phyloP scores from a whole-genome alignment of 495 filamentous ascomycete genomes.

The Trichoderma parareesei region DNA sequence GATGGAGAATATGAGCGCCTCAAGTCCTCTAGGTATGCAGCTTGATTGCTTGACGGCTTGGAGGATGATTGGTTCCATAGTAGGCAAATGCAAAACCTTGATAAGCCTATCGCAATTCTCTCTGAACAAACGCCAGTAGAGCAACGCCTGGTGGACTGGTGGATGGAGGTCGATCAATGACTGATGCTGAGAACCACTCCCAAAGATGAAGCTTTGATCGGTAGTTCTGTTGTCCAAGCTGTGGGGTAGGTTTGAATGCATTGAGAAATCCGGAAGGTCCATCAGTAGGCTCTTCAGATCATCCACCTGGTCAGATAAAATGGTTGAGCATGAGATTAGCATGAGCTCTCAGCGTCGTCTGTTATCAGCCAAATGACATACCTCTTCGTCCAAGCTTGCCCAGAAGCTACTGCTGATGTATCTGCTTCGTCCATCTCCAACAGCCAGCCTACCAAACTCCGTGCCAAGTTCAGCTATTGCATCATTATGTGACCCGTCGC shows the following conservation, averaged over 20 bases:
- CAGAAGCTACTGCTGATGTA: slow-evolving; percentile 89
- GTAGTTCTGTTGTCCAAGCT: neutral
- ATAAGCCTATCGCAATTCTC: slow-evolving; percentile 65
- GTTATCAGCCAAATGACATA: slow-evolving; percentile 21
- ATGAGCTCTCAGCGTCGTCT: neutral
- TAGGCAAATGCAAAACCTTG: slow-evolving; percentile 57
- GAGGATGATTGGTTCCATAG: slow-evolving; percentile 40
- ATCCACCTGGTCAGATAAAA: neutral
- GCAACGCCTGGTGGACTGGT: slow-evolving; percentile 50
- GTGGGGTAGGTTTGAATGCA: neutral
- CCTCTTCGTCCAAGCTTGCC: slow-evolving; percentile 80
- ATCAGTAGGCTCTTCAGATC: neutral
- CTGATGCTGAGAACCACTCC: slow-evolving; percentile 45
- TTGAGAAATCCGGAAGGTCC: slow-evolving; percentile 32
- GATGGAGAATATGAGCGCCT: slow-evolving; percentile 70
- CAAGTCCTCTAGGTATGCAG: slow-evolving; percentile 50
- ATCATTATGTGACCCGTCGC: slow-evolving; percentile 28
- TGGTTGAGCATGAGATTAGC: slow-evolving; percentile 3
- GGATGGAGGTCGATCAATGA: slow-evolving; percentile 42
- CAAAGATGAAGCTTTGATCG: slow-evolving; percentile 55
- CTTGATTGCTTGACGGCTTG: slow-evolving; percentile 34
- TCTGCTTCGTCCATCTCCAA: slow-evolving; percentile 52
- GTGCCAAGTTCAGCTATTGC: slow-evolving; percentile 35
- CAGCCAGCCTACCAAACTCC: slow-evolving; percentile 11
- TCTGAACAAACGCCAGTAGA: slow-evolving; percentile 60